Base-by-base conservation (phyloP, 164 flowering plant genomes). In the Dillenia turbinata region DNA sequence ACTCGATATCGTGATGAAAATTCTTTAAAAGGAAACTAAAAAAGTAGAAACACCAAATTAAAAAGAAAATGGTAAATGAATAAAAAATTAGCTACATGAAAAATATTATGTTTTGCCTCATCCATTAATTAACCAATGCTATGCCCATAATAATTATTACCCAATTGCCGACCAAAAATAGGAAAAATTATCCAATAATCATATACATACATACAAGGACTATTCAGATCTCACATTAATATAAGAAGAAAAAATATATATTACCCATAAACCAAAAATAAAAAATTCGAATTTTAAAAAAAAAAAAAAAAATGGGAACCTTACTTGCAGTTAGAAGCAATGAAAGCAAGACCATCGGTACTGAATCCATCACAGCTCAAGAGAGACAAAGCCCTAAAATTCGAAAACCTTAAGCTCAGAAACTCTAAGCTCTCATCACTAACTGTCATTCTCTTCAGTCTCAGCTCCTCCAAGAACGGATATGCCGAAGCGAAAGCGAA, bases 331-430 rank as follows among this genome's bases (percentile, higher is more conserved):
- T 79, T 68, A 56, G 89, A 66, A 47, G 90, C 88, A 71, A 90
- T 75, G 65, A 82, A 73, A 11, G 83, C 81, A 61, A 88, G 81
- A 47, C 97, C 94, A 67, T 81, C 77, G 45, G 90, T 86, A 47
- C 83, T 83, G 77, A 90, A 88, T 9, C 94, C 94, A 67, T 90
- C 94, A 75, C 97, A 88, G 68, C 90, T 83, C 46, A 79, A 64
- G 33, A 88, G 84, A 12, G 88, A 81, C 1, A 90, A 69, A 16
- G 79, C 80, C 24, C 73, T 81, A 56, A 88, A 90, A 53, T 75
- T 70, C 1, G 72, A 74, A 49, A 87, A 90, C 1, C 74, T 72
- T 44, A 57, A 60, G 9, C 82, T 84, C 15, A 90, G 55, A 65
- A 80, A 81, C 72, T 83, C 87, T 77, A 90, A 75, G 68, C 90